Conservation (phyloP, 1,139 yeast species). For the Suhomyces guaymorum region DNA sequence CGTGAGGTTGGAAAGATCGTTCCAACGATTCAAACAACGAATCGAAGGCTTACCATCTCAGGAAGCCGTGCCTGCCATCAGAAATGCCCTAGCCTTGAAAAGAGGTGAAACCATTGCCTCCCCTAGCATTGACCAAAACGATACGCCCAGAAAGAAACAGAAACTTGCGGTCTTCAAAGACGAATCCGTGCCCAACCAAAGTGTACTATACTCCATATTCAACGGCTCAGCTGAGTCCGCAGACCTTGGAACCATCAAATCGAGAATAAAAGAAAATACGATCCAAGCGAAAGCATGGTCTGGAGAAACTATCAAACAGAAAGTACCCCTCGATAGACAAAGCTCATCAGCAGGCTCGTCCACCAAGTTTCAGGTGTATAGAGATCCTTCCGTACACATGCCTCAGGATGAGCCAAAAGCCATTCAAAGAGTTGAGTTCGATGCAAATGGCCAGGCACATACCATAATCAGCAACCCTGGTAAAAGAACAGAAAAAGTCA, state of each 20-base stretch:
- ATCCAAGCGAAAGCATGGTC: conserved; percentile 62
- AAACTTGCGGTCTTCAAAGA: conserved; percentile 37
- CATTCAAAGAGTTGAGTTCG: conserved; percentile 31
- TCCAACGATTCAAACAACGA: conserved; percentile 48
- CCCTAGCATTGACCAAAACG: conserved; percentile 1
- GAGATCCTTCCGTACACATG: conserved; percentile 24
- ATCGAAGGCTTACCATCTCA: conserved; percentile 1
- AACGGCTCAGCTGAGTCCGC: conserved; percentile 20
- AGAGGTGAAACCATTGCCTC: conserved; percentile 26
- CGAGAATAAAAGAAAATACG: conserved; percentile 66
- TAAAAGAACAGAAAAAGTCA: conserved; percentile 63
- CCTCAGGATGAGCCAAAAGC: conserved; percentile 10
- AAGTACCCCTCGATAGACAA: conserved; percentile 13
- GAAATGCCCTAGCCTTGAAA: conserved; percentile 29
- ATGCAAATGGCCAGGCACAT: conserved; percentile 40
- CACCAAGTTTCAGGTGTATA: conserved; percentile 41
- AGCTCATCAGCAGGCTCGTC: conserved; percentile 14
- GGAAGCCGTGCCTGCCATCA: conserved; percentile 2
- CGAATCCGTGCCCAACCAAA: conserved; percentile 18
- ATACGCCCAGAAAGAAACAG: conserved; percentile 19
- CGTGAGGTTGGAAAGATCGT: conserved; percentile 52
- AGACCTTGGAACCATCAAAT: conserved; percentile 51
- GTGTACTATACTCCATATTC: conserved; percentile 36
- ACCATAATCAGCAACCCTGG: conserved; percentile 58
- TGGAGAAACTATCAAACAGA: conserved; percentile 58